Conservation (phyloP, 352 stramenopile species). For the Aphanomyces euteiches region DNA sequence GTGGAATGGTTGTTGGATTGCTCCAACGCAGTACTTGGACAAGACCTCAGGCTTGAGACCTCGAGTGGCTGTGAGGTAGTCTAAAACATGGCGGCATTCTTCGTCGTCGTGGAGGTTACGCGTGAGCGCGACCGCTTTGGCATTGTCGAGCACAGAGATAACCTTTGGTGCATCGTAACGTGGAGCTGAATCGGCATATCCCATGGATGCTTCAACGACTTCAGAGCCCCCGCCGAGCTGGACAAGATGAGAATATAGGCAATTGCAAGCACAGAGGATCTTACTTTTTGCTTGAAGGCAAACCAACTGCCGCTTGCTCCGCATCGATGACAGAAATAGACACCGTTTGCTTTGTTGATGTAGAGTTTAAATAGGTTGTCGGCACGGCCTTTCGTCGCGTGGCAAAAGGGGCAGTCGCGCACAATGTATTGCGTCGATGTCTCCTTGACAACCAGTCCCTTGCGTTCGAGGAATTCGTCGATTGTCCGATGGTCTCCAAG, state of each 20-base stretch:
- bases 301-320: constrained; percentile 83
- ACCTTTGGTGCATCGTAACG: constrained; percentile 46
- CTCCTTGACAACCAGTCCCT: constrained; percentile 56
- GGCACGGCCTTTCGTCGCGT: constrained; percentile 65
- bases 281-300: constrained; percentile 80
- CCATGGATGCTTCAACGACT: constrained; percentile 25
- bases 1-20: constrained; percentile 83
- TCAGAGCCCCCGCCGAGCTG: background rate
- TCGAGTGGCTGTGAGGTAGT: constrained; percentile 68
- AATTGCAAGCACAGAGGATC: background rate
- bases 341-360: constrained; percentile 78
- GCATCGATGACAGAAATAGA: constrained; percentile 90
- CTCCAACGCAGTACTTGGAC: constrained; percentile 86
- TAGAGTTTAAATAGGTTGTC: constrained; percentile 92
- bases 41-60: constrained; percentile 68
- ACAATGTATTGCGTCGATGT: constrained; percentile 77
- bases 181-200: constrained; percentile 20
- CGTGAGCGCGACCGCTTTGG: constrained; percentile 80
- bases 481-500: constrained; percentile 63
- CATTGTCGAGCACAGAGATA: constrained; percentile 76
- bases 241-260: too few relatives aligned
- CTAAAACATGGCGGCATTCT: constrained; percentile 55
- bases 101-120: constrained; percentile 69
- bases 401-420: constrained; percentile 85
- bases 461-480: constrained; percentile 64